These are phyloP conservation scores for Aspergillus biplanus DNA, from an alignment of 495 filamentous ascomycete genomes.

Conservation along the genomic window DNA sequence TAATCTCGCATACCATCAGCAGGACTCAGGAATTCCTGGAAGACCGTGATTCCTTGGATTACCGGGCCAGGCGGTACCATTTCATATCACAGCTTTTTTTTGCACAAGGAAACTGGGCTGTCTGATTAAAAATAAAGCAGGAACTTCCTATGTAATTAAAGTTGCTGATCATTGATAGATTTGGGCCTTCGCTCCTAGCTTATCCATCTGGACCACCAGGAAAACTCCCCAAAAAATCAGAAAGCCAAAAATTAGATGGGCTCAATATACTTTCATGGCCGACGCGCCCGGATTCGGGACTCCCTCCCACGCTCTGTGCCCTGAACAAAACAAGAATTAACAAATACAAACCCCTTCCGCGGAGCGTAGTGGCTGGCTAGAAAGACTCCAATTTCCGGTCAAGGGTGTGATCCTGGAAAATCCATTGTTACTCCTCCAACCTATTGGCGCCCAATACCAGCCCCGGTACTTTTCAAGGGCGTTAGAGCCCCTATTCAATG, in stretches of 20 bases:
- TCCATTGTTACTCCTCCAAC: constrained; percentile 7
- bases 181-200: constrained; percentile 19
- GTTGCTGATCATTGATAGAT: constrained; percentile 26
- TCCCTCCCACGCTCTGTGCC: constrained; percentile 5
- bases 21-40: neutral
- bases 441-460: constrained; percentile 12
- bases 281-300: constrained; percentile 10
- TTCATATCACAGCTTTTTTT: constrained; percentile 20
- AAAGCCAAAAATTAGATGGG: neutral
- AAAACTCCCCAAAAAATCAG: constrained; percentile 3
- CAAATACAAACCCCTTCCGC: neutral
- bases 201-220: constrained; percentile 11
- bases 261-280: constrained; percentile 3
- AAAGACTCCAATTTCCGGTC: constrained; percentile 17
- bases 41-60: neutral
- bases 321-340: neutral
- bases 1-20: constrained; percentile 15
- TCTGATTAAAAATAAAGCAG: constrained; percentile 25
- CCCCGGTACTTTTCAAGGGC: neutral
- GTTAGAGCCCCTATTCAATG: neutral
- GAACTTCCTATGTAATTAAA: constrained; percentile 28
- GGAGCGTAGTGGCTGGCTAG: constrained; percentile 14
- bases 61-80: constrained; percentile 11
- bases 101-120: constrained; percentile 19
- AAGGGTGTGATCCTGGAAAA: constrained; percentile 13